A percentile compares a stretch with the other conserved stretches of the same genome.
Evolutionary conservation across 2,329 filamentous ascomycete species (phyloP).

Genomic region (Leptographium flavum): DNA sequence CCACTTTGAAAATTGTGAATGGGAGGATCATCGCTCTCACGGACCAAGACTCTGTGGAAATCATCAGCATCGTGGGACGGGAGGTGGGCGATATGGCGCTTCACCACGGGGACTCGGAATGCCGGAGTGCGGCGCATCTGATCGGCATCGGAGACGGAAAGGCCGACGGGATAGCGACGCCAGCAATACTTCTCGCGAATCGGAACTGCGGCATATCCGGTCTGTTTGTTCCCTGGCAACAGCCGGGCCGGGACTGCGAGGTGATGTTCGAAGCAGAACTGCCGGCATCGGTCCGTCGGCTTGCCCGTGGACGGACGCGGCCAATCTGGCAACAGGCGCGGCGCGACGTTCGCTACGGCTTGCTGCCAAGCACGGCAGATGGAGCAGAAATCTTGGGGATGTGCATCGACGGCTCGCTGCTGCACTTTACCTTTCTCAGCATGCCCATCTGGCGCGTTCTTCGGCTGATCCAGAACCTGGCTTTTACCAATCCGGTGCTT

Average conservation of each 20-base stretch:
- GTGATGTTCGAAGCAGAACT: conserved; percentile 42
- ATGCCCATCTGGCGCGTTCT: conserved; percentile 53
- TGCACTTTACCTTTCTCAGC: conserved; percentile 53
- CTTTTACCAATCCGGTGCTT: conserved; percentile 29
- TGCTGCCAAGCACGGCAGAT: conserved; percentile 26
- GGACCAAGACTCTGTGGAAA: conserved; percentile 36
- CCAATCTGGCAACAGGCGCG: conserved; percentile 31
- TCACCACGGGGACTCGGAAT: conserved; percentile 30
- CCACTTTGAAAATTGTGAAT: conserved; percentile 30
- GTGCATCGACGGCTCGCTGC: conserved; percentile 54
- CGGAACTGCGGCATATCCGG: conserved; percentile 31
- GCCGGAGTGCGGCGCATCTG: conserved; percentile 29
- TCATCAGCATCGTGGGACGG: conserved; percentile 30
- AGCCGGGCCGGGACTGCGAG: conserved; percentile 25
- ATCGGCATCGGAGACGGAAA: conserved; percentile 25
- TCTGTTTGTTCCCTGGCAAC: conserved; percentile 33
- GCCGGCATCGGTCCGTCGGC: conserved; percentile 39
- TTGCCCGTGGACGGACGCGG: conserved; percentile 38
- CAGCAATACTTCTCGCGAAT: conserved; percentile 34
- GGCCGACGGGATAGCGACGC: conserved; percentile 15
- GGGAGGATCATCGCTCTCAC: conserved; percentile 38
- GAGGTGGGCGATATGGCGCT: conserved; percentile 24
- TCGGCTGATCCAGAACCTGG: conserved; percentile 58
- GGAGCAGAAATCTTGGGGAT: conserved; percentile 46
- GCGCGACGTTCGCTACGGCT: conserved; percentile 24